These are phyloP conservation scores for Suillus decipiens DNA, from an alignment of 768 basidiomycete species.

Conservation along the genomic window DNA sequence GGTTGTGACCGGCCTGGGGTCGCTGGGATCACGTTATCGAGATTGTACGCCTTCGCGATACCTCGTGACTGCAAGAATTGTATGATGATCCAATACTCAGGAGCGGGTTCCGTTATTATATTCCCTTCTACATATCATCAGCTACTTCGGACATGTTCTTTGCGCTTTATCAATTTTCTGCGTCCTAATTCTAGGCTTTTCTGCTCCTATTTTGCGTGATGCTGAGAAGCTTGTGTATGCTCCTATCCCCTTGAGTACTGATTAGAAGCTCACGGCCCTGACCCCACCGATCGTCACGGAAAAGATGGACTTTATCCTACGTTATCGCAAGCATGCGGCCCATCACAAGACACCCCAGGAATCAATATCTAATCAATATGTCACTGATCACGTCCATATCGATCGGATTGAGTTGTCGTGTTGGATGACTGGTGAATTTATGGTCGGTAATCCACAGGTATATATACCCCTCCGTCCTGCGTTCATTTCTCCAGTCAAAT, in stretches of 20 bases:
- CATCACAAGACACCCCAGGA: background rate
- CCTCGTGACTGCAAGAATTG: slow-evolving; percentile 28
- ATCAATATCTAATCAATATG: background rate
- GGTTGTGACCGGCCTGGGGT: slow-evolving; percentile 19
- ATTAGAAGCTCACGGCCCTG: slow-evolving; percentile 2
- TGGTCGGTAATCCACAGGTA: background rate
- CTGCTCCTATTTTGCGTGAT: background rate
- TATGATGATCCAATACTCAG: slow-evolving; percentile 27
- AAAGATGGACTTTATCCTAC: background rate
- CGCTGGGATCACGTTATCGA: slow-evolving; percentile 15
- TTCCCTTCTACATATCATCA: slow-evolving; percentile 24
- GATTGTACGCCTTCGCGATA: slow-evolving; percentile 19
- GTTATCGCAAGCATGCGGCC: slow-evolving; percentile 3
- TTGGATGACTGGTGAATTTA: too few relatives aligned
- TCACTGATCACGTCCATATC: slow-evolving; percentile 6
- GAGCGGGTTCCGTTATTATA: slow-evolving; percentile 35
- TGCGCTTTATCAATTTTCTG: slow-evolving; percentile 13
- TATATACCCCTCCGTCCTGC: background rate
- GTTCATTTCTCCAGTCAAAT: background rate
- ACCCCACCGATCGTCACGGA: slow-evolving; percentile 3
- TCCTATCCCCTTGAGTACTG: background rate
- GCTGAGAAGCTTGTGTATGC: background rate
- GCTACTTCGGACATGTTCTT: slow-evolving; percentile 19
- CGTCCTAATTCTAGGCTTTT: slow-evolving; percentile 9
- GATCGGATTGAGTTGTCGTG: background rate